Conservation (phyloP, 768 basidiomycete species). For the Collybia sordida region DNA sequence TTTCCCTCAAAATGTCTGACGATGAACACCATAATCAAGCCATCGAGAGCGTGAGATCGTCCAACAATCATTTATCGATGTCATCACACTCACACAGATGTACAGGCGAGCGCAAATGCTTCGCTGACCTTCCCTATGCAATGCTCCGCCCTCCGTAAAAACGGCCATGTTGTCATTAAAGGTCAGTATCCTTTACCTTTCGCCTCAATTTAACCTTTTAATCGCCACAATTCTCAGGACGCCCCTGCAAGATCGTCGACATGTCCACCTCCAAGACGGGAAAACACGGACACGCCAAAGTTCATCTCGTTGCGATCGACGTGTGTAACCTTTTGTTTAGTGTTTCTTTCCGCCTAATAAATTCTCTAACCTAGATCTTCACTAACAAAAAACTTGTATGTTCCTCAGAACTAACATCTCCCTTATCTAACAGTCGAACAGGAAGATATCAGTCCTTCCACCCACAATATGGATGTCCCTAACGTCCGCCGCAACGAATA, state of each 20-base stretch:
- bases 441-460: constrained; percentile 95
- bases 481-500: constrained; percentile 90
- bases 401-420: background rate
- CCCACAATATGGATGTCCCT: constrained; percentile 99
- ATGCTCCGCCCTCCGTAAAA: constrained; percentile 95
- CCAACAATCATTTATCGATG: constrained; percentile 8
- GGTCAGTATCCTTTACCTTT: constrained; percentile 33
- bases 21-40: constrained; percentile 85
- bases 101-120: constrained; percentile 69
- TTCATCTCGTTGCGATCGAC: constrained; percentile 95
- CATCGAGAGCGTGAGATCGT: constrained; percentile 70
- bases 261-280: constrained; percentile 99
- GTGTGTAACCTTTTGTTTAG: constrained; percentile 37
- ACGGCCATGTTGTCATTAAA: constrained; percentile 96
- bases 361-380: constrained; percentile 72
- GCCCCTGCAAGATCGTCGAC: constrained; percentile 98
- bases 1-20: constrained; percentile 69
- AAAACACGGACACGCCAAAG: constrained; percentile 99
- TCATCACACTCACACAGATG: constrained; percentile 15
- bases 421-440: constrained; percentile 26
- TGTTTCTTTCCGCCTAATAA: constrained; percentile 9
- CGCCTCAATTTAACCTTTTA: background rate
- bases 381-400: constrained; percentile 84
- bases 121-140: constrained; percentile 84
- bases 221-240: constrained; percentile 39